These are phyloP conservation scores for Syncephalastrum sp. DNA, from an alignment of 371 early-diverging fungal genomes.

Conservation along the genomic window DNA sequence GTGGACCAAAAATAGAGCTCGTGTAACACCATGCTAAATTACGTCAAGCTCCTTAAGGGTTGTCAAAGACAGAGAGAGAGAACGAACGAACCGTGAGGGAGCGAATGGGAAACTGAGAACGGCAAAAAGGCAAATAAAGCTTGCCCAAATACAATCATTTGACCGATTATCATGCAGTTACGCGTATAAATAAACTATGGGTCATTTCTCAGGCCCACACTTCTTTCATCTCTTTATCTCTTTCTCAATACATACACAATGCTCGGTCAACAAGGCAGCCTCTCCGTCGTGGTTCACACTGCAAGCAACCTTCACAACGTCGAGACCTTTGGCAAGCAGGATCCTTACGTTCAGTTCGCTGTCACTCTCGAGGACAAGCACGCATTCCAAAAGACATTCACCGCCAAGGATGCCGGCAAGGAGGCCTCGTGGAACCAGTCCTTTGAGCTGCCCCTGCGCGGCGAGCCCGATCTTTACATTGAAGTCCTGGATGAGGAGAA, in stretches of 20 bases:
- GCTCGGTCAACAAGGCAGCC: slow-evolving; percentile 12
- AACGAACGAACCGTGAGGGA: no score
- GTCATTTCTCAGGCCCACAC: no score
- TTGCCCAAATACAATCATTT: no score
- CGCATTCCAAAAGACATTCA: slow-evolving; percentile 53
- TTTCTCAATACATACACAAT: neutral
- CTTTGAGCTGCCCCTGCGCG: slow-evolving; percentile 44
- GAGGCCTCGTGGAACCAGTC: slow-evolving; percentile 58
- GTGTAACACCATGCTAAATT: no score
- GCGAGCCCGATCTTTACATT: slow-evolving; percentile 51
- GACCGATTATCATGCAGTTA: no score
- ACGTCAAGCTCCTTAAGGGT: no score
- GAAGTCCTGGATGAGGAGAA: slow-evolving; percentile 59
- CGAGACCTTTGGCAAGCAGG: slow-evolving; percentile 58
- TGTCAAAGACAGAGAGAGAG: no score
- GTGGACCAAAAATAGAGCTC: slow-evolving; percentile 4
- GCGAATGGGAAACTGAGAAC: no score
- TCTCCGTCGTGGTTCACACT: slow-evolving; percentile 28
- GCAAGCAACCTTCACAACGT: slow-evolving; percentile 41
- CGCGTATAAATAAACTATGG: no score
- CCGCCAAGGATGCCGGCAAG: slow-evolving; percentile 56
- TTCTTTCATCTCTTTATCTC: no score
- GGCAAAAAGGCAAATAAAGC: no score
- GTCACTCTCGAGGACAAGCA: slow-evolving; percentile 43
- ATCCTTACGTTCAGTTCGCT: slow-evolving; percentile 56